Base-by-base conservation (phyloP, 2,329 filamentous ascomycete genomes). In the Ophiostoma fasciatum region DNA sequence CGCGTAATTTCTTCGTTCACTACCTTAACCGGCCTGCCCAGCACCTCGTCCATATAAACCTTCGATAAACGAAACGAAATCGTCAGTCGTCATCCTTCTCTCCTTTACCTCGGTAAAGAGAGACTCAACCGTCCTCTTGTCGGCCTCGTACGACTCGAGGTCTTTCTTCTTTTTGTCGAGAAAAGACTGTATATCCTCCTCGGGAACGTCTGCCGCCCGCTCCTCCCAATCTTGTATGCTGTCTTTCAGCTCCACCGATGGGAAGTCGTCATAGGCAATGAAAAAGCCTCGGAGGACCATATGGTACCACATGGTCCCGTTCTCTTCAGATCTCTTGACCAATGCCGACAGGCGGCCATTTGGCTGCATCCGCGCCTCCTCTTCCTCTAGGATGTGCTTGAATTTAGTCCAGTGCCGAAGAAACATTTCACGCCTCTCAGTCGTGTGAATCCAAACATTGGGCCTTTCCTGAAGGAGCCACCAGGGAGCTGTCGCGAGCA, bases 401-500 rank as follows among this genome's bases (percentile, higher is more conserved):
- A 15, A 33, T 8, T 13, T 23, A 14, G 13, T 15, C 13, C 11
- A 13, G 31, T 23, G 10, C 22, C n/a, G 19, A 14, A 23, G 15
- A 13, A 14, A 33, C 20, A 12, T 23, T 33, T n/a, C 26, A 7
- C 26, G 31, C 31, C 20, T 4, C 20, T 23, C 31, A 6, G 12
- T n/a, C 18, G 18, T 27, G 18, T 22, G 28, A 14, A 17, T 7
- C 14, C 31, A 17, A 22, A n/a, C 9, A 18, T 23, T 17, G 26
- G 33, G 13, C 20, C 20, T 5, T 12, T 31, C 20, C 14, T 29
- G 19, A 17, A 37, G 31, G 14, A 38, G 31, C 36, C 31, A 38
- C 27, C 31, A 20, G 3, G 36, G 36, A 5, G 31, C 17, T 46
- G 33, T 33, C 4, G 27, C 23, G n/a, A 57, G 52, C 13, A 59